Evolutionary conservation across 164 flowering plant species (phyloP).

Genomic region (Dillenia turbinata): DNA sequence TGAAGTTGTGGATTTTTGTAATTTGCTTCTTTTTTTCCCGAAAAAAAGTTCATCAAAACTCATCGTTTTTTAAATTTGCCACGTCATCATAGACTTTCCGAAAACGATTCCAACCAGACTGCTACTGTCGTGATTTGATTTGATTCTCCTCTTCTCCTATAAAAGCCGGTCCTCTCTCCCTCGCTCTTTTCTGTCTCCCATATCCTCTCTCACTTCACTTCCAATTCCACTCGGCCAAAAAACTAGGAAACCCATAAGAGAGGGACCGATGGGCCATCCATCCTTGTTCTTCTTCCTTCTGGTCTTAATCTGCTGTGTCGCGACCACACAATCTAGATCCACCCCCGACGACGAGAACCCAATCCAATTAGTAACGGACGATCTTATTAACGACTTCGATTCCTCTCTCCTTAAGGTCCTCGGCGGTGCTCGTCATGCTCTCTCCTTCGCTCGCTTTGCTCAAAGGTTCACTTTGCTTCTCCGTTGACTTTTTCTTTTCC

Average conservation of each 20-base stretch:
- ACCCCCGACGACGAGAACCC: constrained; percentile 66
- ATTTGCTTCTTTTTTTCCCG: too few relatives aligned
- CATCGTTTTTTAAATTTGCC: neutral
- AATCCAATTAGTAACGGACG: constrained; percentile 64
- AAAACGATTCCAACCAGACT: neutral
- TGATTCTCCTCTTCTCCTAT: too few relatives aligned
- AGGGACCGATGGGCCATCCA: constrained; percentile 22
- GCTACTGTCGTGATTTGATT: neutral
- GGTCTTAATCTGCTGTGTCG: constrained; percentile 25
- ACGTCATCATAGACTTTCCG: constrained; percentile 8
- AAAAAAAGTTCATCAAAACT: neutral
- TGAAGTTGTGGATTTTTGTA: too few relatives aligned
- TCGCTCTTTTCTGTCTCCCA: neutral
- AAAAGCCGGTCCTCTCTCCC: neutral
- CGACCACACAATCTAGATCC: constrained; percentile 25
- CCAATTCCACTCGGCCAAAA: neutral
- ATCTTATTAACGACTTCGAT: constrained; percentile 48
- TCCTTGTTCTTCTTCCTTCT: constrained; percentile 12
- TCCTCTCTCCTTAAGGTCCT: constrained; percentile 36
- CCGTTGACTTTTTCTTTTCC: neutral
- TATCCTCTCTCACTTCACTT: too few relatives aligned
- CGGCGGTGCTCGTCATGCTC: constrained; percentile 64
- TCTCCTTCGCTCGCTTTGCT: constrained; percentile 84
- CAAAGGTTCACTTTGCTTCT: constrained; percentile 34
- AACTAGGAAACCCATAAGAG: neutral